Percentiles rank a stretch among this genome's conserved stretches.
Conservation (phyloP, 1,139 yeast species). For the Sugiyamaella xylanicola region DNA sequence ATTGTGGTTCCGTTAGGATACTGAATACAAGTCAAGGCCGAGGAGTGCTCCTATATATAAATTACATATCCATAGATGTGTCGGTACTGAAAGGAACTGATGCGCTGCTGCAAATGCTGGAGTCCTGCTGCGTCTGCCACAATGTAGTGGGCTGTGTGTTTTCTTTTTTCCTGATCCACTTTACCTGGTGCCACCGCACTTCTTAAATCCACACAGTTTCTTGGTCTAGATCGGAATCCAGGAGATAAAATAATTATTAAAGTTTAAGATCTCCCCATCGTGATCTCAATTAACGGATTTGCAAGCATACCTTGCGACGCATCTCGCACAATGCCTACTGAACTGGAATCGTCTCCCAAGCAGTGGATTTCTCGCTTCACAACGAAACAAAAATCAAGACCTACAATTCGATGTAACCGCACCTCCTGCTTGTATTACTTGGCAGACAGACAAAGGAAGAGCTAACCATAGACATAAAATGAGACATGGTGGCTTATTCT, state of each 20-base stretch:
- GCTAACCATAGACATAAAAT: too few relatives aligned
- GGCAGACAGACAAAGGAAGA: too few relatives aligned
- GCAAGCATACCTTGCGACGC: neutral
- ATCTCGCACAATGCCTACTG: too few relatives aligned
- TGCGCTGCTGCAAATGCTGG: neutral
- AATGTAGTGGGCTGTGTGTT: too few relatives aligned
- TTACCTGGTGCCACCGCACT: neutral
- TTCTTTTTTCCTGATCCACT: neutral
- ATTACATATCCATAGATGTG: neutral
- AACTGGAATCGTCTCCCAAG: too few relatives aligned
- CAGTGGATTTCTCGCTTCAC: too few relatives aligned
- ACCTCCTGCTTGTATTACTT: too few relatives aligned
- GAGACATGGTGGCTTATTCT: neutral
- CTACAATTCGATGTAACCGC: too few relatives aligned
- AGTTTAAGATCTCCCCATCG: neutral
- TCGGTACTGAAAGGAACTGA: neutral
- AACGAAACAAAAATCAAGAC: too few relatives aligned
- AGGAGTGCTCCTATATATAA: neutral
- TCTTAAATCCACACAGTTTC: neutral
- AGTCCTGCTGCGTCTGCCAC: neutral
- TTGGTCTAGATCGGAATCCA: conserved; percentile 9
- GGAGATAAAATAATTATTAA: conserved; percentile 1
- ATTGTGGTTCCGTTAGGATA: neutral
- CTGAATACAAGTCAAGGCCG: too few relatives aligned
- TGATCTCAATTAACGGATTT: neutral